Conservation (phyloP, 768 basidiomycete genomes). For the Obba rivulosa region DNA sequence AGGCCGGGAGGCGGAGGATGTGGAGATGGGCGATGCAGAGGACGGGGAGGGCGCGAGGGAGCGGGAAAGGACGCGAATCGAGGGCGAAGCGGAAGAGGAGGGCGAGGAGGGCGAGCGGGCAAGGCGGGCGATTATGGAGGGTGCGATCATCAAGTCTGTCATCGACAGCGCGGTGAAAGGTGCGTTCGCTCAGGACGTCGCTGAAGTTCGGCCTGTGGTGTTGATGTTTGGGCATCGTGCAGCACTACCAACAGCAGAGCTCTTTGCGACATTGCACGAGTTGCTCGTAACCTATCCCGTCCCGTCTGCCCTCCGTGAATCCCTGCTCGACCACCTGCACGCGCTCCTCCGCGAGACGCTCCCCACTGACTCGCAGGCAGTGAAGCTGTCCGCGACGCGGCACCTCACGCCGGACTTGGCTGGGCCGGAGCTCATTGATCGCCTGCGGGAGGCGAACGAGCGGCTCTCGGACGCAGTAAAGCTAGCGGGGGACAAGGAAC, state of each 20-base stretch:
- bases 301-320: slow-evolving; percentile 30
- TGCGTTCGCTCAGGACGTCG: slow-evolving; percentile 23
- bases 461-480: slow-evolving; percentile 37
- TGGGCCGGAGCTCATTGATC: slow-evolving; percentile 51
- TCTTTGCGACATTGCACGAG: slow-evolving; percentile 37
- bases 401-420: slow-evolving; percentile 27
- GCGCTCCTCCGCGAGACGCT: slow-evolving; percentile 31
- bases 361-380: slow-evolving; percentile 32
- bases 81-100: slow-evolving; percentile 28
- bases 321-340: slow-evolving; percentile 41
- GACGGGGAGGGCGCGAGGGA: slow-evolving; percentile 9
- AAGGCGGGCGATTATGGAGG: slow-evolving; percentile 64
- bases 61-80: slow-evolving; percentile 10
- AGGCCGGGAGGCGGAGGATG: slow-evolving; percentile 15
- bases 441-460: slow-evolving; percentile 42
- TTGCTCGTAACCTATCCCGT: slow-evolving; percentile 41
- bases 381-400: slow-evolving; percentile 35
- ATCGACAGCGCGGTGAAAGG: slow-evolving; percentile 72
- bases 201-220: not conserved
- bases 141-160: slow-evolving; percentile 76
- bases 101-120: slow-evolving; percentile 50
- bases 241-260: slow-evolving; percentile 36
- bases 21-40: slow-evolving; percentile 16
- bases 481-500: slow-evolving; percentile 11
- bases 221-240: slow-evolving; percentile 1